These are phyloP conservation scores for Asterophora parasitica DNA, from an alignment of 768 basidiomycete genomes.

Conservation along the genomic window DNA sequence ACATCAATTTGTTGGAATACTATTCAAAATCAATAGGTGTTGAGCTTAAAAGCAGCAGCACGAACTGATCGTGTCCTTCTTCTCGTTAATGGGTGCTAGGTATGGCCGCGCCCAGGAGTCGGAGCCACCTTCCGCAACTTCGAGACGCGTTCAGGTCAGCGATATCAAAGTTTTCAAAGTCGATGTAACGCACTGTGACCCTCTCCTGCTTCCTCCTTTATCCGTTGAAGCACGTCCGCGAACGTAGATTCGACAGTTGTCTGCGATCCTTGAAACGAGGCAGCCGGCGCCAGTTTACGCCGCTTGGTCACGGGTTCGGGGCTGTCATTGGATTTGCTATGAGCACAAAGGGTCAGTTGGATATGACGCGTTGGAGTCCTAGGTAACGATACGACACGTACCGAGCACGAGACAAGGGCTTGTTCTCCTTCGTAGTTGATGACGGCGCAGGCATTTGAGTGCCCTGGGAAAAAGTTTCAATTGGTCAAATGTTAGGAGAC, in stretches of 20 bases:
- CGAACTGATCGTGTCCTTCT: constrained; percentile 66
- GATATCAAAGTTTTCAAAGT: not conserved
- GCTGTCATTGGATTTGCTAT: constrained; percentile 21
- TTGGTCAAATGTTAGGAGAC: not conserved
- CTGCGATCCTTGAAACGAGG: constrained; percentile 34
- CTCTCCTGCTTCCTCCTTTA: constrained; percentile 49
- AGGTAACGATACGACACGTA: constrained; percentile 15
- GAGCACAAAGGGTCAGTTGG: constrained; percentile 9
- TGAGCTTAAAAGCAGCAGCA: not conserved
- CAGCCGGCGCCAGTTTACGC: constrained; percentile 41
- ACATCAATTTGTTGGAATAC: constrained; percentile 98
- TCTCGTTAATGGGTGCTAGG: constrained; percentile 49
- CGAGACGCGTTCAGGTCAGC: not conserved
- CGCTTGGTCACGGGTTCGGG: constrained; percentile 47
- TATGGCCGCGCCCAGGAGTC: constrained; percentile 68
- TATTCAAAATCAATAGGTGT: constrained; percentile 22
- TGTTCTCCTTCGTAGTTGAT: constrained; percentile 24
- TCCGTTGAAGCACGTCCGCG: constrained; percentile 55
- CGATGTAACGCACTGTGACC: constrained; percentile 33
- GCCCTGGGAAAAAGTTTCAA: not conserved
- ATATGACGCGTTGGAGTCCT: constrained; percentile 17
- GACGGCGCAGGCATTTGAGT: constrained; percentile 13
- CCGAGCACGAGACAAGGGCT: constrained; percentile 27
- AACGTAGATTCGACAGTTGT: constrained; percentile 46
- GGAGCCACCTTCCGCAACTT: constrained; percentile 75